These are phyloP conservation scores for Lactifluus echinatus DNA, from an alignment of 768 basidiomycete species.

Conservation along the genomic window DNA sequence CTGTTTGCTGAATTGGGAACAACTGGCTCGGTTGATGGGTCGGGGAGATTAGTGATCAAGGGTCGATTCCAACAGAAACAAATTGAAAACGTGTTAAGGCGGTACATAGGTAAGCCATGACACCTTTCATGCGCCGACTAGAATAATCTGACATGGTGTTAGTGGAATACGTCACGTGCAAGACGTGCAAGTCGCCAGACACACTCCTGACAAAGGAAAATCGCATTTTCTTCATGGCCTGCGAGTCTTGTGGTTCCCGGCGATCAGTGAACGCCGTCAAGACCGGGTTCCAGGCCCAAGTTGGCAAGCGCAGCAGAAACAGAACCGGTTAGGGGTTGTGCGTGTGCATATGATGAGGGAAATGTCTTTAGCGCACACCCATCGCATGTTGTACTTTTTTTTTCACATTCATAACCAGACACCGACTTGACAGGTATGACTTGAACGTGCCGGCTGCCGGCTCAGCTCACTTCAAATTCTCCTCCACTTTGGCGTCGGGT, in stretches of 20 bases:
- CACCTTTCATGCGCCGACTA: not conserved
- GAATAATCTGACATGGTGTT: constrained; percentile 3
- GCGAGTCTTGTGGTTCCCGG: constrained; percentile 83
- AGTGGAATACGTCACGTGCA: constrained; percentile 99
- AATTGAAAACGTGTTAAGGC: constrained; percentile 90
- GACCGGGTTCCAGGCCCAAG: constrained; percentile 96
- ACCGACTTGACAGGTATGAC: constrained; percentile 15
- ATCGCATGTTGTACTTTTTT: constrained; percentile 21
- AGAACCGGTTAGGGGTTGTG: constrained; percentile 45
- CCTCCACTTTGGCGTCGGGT: constrained; percentile 5
- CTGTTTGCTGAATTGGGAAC: constrained; percentile 98
- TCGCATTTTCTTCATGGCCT: constrained; percentile 96
- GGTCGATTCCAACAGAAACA: constrained; percentile 98
- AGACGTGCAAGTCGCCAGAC: constrained; percentile 98
- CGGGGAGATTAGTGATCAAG: constrained; percentile 88
- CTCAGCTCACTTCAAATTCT: constrained; percentile 11
- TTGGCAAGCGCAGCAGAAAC: constrained; percentile 80
- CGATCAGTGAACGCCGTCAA: constrained; percentile 95
- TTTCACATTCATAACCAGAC: constrained; percentile 14
- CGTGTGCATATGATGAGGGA: constrained; percentile 7
- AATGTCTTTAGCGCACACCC: constrained; percentile 13
- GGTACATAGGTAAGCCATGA: constrained; percentile 78
- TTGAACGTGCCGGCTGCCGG: constrained; percentile 4
- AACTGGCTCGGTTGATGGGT: constrained; percentile 89
- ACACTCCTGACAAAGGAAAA: constrained; percentile 96